These are phyloP conservation scores for Xylaria flabelliformis DNA, from an alignment of 495 filamentous ascomycete species.

Conservation along the genomic window DNA sequence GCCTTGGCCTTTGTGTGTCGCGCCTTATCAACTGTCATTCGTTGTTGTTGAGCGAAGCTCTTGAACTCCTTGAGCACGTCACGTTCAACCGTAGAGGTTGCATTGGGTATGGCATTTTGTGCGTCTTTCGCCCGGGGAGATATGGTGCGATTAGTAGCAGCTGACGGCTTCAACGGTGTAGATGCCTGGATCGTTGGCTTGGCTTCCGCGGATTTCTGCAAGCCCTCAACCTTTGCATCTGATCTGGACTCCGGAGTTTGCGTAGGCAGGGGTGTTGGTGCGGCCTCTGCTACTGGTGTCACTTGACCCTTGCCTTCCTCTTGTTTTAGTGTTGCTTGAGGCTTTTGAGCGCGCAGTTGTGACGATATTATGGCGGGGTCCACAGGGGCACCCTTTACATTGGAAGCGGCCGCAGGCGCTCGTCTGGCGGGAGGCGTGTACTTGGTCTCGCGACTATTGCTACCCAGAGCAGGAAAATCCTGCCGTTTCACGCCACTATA, in stretches of 20 bases:
- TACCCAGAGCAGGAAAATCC: constrained; percentile 69
- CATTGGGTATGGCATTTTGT: constrained; percentile 58
- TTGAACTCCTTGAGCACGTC: constrained; percentile 82
- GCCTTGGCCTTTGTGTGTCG: constrained; percentile 75
- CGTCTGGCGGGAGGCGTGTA: constrained; percentile 90
- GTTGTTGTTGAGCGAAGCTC: constrained; percentile 68
- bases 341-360: constrained; percentile 61
- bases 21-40: constrained; percentile 69
- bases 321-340: constrained; percentile 52
- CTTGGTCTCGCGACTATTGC: constrained; percentile 64
- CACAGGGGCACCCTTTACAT: constrained; percentile 73
- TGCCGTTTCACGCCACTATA: constrained; percentile 90
- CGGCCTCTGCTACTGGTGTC: constrained; percentile 38
- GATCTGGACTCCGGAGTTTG: constrained; percentile 35
- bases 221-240: constrained; percentile 39
- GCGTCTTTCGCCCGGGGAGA: constrained; percentile 50
- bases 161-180: constrained; percentile 38
- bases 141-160: constrained; percentile 46
- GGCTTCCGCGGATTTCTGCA: constrained; percentile 42
- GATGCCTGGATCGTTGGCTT: constrained; percentile 43
- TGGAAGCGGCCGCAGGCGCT: constrained; percentile 73
- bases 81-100: constrained; percentile 76
- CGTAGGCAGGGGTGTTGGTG: constrained; percentile 36
- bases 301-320: constrained; percentile 48
- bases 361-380: constrained; percentile 86